These are phyloP conservation scores for Amanita subjunquillea DNA, from an alignment of 768 basidiomycete genomes.

Conservation along the genomic window DNA sequence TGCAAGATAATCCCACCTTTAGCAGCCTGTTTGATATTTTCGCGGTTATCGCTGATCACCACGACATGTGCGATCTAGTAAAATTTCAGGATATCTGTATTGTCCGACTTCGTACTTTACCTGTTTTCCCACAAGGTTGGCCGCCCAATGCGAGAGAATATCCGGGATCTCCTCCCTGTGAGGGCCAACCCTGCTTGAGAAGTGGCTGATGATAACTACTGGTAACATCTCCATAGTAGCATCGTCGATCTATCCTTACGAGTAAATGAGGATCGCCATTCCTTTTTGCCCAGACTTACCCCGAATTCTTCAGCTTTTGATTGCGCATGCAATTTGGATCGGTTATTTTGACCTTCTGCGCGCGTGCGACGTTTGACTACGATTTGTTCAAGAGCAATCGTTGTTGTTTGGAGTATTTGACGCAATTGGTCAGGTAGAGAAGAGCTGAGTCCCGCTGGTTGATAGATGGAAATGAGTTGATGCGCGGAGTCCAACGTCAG, in stretches of 20 bases:
- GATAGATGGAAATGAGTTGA: background rate
- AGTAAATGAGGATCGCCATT: slow-evolving; percentile 15
- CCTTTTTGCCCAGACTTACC: background rate
- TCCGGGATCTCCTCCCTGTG: slow-evolving; percentile 62
- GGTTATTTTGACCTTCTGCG: slow-evolving; percentile 26
- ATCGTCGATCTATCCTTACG: slow-evolving; percentile 36
- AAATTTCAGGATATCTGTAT: background rate
- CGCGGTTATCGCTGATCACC: slow-evolving; percentile 82
- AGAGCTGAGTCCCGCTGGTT: slow-evolving; percentile 71
- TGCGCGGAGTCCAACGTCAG: background rate
- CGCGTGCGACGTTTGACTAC: slow-evolving; percentile 36
- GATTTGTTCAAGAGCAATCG: slow-evolving; percentile 58
- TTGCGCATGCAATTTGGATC: slow-evolving; percentile 14
- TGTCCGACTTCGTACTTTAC: slow-evolving; percentile 23
- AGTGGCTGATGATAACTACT: slow-evolving; percentile 81
- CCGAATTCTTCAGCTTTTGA: background rate
- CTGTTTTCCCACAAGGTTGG: slow-evolving; percentile 69
- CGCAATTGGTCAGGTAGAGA: slow-evolving; percentile 77
- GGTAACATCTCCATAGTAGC: slow-evolving; percentile 50
- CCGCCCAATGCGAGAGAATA: slow-evolving; percentile 80
- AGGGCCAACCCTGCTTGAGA: slow-evolving; percentile 44
- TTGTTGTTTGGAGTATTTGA: slow-evolving; percentile 74
- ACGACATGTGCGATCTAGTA: slow-evolving; percentile 82
- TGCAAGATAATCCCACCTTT: slow-evolving; percentile 39
- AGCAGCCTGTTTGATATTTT: slow-evolving; percentile 75